A percentile compares a stretch with the other conserved stretches of the same genome.
These are phyloP conservation scores for Yamadazyma akitaensis DNA, from an alignment of 805 yeast species.

Conservation along the genomic window DNA sequence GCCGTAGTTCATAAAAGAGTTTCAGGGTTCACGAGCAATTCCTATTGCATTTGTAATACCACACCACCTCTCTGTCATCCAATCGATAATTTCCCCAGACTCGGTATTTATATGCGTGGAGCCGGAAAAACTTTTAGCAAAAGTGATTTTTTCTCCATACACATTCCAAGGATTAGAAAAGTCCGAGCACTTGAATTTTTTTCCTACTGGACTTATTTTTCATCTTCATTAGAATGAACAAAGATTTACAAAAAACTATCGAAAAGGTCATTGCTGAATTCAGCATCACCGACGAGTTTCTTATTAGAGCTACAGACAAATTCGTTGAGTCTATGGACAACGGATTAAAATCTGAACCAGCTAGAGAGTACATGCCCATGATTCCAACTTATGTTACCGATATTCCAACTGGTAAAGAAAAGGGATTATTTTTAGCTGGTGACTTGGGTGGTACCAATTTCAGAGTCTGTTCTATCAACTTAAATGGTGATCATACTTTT, in stretches of 20 bases:
- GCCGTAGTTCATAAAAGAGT: not conserved
- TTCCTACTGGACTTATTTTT: not conserved
- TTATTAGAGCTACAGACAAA: conserved; percentile 47
- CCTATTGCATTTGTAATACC: no score
- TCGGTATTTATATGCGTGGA: not conserved
- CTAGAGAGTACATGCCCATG: conserved; percentile 66
- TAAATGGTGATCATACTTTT: conserved; percentile 79
- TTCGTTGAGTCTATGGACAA: conserved; percentile 60
- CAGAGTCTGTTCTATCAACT: conserved; percentile 83
- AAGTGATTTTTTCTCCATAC: not conserved
- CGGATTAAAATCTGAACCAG: conserved; percentile 48
- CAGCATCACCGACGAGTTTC: conserved; percentile 38
- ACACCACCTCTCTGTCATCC: not conserved
- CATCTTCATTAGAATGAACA: conserved; percentile 14
- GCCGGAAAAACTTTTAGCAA: conserved; percentile 1
- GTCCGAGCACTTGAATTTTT: conserved; percentile 5
- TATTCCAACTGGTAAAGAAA: conserved; percentile 82
- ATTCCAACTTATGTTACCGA: conserved; percentile 87
- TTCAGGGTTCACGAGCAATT: not conserved
- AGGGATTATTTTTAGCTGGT: conserved; percentile 81
- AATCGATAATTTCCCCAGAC: not conserved
- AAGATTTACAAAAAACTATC: conserved; percentile 24
- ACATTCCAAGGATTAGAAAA: conserved; percentile 1
- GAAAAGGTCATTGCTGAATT: conserved; percentile 40
- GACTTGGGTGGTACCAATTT: conserved; percentile 97